phyloP scores from a whole-genome alignment of 106 monocot species.

The Allium fistulosum region DNA sequence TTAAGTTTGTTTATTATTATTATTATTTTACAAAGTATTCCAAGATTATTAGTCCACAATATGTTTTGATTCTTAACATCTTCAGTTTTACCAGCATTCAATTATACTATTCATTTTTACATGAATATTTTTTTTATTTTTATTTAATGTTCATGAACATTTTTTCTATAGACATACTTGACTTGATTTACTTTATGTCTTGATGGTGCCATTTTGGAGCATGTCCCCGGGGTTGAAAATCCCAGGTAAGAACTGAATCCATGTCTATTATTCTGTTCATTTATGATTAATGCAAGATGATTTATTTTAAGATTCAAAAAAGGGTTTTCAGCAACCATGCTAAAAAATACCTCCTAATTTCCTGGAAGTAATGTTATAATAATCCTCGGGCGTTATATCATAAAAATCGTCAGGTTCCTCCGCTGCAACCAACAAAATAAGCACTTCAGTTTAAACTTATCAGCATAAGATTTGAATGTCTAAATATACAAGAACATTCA shows the following conservation, averaged over 20 bases:
- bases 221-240: neutral
- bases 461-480: neutral
- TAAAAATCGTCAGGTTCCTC: conserved; percentile 52
- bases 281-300: neutral
- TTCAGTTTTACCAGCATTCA: too few species aligned
- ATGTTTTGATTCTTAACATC: too few species aligned
- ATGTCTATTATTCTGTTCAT: neutral
- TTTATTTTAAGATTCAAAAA: neutral
- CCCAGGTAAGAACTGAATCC: neutral
- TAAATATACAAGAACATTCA: neutral
- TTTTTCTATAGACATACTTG: too few species aligned
- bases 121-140: too few species aligned
- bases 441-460: neutral
- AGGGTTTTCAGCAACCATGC: neutral
- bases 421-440: conserved; percentile 10
- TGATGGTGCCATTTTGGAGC: too few species aligned
- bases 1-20: too few species aligned
- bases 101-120: too few species aligned
- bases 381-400: conserved; percentile 50
- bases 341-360: conserved; percentile 39
- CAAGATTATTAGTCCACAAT: too few species aligned
- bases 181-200: too few species aligned
- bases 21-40: too few species aligned
- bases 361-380: conserved; percentile 21
- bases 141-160: too few species aligned